Evolutionary conservation across 2,329 filamentous ascomycete genomes (phyloP), one percentile per base, ranked within the genome.

Genomic region (Aspergillus uvarum): DNA sequence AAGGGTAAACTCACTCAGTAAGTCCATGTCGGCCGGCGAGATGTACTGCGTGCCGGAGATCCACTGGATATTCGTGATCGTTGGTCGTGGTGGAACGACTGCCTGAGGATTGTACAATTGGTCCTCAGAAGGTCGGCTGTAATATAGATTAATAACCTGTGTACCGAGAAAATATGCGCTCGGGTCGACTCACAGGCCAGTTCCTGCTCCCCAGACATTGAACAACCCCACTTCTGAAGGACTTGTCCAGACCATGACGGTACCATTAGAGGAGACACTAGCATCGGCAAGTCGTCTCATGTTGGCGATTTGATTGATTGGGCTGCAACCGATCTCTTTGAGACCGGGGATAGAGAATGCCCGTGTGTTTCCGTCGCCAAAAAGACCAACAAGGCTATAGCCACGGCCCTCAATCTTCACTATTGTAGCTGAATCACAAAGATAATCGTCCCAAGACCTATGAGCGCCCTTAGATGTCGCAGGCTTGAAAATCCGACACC

Each of bases 11-110:
- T 67, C 74, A 82, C 81, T 95, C 1, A 99, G 81, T 2, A 96
- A 78, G 70, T 98, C 95, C 70, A 99, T 87, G 69, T 99, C 95
- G 2, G 88, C 83, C 0, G 91, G 89, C 1, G 91, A 92, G 50
- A 99, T 85, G 68, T 96, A 90, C 75, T 97, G 94, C 1, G 94
- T 98, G 4, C 95, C 95, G 0, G 92, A 90, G 55, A 99, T 92
- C 95, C 95, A 99, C 77, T 98, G 92, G 42, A 99, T 77, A 69
- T 96, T 96, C 21, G 91, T 96, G 61, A 99, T 99, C 0, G 92
- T 96, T 1, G 95, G 95, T 2, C 95, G 87, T 12, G 91, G 83
- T 2, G 93, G 94, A 22, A 90, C 83, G 16, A 84, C 72, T 0
- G 91, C 84, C 59, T 90, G 82, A 0, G 90, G 87, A 72, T 98